Evolutionary conservation across 345 rosid genomes (phyloP).

Genomic region (Rhizophora apiculata): DNA sequence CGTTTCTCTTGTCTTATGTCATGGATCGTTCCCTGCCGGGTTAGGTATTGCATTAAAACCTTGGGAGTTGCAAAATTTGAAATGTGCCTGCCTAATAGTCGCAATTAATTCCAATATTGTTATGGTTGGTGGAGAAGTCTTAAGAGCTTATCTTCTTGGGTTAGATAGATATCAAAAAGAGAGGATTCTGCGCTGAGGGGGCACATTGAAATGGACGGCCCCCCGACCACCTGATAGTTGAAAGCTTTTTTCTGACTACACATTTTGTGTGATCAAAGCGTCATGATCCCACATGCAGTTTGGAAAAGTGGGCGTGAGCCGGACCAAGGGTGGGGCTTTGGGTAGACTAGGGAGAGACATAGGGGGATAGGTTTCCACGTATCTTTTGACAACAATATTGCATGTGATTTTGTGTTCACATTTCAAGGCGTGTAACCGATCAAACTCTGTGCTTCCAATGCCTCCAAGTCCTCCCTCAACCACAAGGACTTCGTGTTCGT

Average conservation of each 20-base stretch:
- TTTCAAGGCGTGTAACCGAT: not conserved
- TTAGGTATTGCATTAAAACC: no score
- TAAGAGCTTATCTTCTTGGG: not conserved
- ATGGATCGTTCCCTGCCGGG: no score
- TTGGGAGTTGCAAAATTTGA: no score
- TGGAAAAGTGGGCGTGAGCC: not conserved
- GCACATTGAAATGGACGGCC: constrained; percentile 26
- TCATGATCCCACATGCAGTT: constrained; percentile 29
- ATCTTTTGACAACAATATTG: not conserved
- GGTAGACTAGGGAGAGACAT: not conserved
- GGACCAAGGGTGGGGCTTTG: constrained; percentile 1
- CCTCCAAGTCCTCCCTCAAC: not conserved
- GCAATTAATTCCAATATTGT: no score
- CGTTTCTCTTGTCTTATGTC: no score
- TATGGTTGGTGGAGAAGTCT: no score
- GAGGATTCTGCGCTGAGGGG: not conserved
- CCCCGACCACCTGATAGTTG: constrained; percentile 35
- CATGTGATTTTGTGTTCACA: not conserved
- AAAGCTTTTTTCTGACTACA: constrained; percentile 18
- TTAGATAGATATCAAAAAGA: constrained; percentile 16
- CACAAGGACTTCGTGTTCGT: constrained; percentile 11
- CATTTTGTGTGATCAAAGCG: constrained; percentile 10
- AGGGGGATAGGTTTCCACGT: no score
- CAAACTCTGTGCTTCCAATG: not conserved
- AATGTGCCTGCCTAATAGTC: no score